phyloP scores from a whole-genome alignment of 169 alveolate genomes.

The Perkinsus chesapeaki region DNA sequence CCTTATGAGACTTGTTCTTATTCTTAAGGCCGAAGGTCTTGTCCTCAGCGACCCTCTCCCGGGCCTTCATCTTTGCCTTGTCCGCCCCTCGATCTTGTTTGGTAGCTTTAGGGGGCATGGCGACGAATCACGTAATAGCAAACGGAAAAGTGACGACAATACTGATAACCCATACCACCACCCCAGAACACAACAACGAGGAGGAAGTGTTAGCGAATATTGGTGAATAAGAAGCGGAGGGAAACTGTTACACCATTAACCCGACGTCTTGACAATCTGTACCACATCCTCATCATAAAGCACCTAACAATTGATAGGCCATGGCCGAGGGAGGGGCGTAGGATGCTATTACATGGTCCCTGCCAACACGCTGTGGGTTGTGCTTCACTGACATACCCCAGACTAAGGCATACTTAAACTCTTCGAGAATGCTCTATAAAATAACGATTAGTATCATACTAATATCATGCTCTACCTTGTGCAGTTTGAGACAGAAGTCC shows the following conservation, averaged over 20 bases:
- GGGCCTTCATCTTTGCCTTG: conserved; percentile 86
- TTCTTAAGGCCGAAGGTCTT: conserved; percentile 97
- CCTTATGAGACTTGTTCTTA: conserved; percentile 90
- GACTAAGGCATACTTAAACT: conserved; percentile 89
- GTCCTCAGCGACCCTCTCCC: conserved; percentile 95
- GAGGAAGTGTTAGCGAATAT: background rate
- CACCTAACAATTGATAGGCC: background rate
- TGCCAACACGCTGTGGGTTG: conserved; percentile 91
- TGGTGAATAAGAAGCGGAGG: background rate
- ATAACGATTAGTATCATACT: background rate
- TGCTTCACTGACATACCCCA: conserved; percentile 97
- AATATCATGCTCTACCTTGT: conserved; percentile 46
- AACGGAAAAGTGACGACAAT: background rate
- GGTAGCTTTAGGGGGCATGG: conserved; percentile 56
- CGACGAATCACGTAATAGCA: background rate
- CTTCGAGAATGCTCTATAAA: conserved; percentile 35
- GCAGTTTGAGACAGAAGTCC: conserved; percentile 57
- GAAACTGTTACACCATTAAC: conserved; percentile 2
- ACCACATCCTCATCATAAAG: conserved; percentile 64
- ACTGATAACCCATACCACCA: background rate
- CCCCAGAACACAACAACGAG: background rate
- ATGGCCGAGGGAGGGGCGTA: background rate
- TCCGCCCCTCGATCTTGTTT: conserved; percentile 70
- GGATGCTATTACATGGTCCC: conserved; percentile 68
- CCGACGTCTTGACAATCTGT: conserved; percentile 48